A percentile compares a stretch with the other conserved stretches of the same genome.
phyloP scores from a whole-genome alignment of 2,329 filamentous ascomycete genomes.

The Neofusicoccum kwambonambiense region DNA sequence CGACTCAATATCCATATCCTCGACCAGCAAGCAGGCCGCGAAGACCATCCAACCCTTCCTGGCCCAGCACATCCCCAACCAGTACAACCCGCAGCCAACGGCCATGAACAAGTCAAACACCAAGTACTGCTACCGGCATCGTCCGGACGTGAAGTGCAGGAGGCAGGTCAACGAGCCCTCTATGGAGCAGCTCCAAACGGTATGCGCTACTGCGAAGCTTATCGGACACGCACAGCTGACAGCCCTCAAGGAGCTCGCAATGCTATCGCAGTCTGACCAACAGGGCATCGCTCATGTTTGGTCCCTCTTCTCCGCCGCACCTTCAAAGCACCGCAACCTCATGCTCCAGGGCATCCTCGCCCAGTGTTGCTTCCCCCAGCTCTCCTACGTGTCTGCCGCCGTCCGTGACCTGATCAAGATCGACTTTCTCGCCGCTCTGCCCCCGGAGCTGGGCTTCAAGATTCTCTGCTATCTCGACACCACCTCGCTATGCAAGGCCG shows the following conservation, averaged over 20 bases:
- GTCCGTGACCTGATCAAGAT: conserved; percentile 96
- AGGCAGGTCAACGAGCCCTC: conserved; percentile 91
- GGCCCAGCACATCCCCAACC: conserved; percentile 81
- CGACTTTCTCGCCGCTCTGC: conserved; percentile 88
- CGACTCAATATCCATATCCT: conserved; percentile 40
- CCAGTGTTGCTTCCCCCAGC: conserved; percentile 95
- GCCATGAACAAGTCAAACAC: conserved; percentile 63
- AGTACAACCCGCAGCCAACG: conserved; percentile 69
- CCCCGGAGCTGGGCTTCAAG: conserved; percentile 87
- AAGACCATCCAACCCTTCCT: conserved; percentile 86
- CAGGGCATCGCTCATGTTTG: conserved; percentile 96
- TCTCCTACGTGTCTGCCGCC: conserved; percentile 86
- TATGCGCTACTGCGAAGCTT: conserved; percentile 45
- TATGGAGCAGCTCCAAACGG: conserved; percentile 91
- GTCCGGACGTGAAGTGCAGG: conserved; percentile 89
- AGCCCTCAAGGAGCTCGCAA: conserved; percentile 68
- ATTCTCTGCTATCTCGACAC: conserved; percentile 93
- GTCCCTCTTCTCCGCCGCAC: conserved; percentile 95
- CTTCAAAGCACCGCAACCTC: conserved; percentile 87
- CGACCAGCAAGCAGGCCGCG: conserved; percentile 62
- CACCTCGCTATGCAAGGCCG: conserved; percentile 89
- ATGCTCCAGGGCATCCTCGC: conserved; percentile 96
- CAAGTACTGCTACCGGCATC: conserved; percentile 93
- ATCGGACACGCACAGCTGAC: conserved; percentile 26
- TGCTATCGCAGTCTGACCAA: conserved; percentile 78